Percentiles rank a stretch among this genome's conserved stretches.
Conservation (phyloP, 805 yeast species). For the Ogataea zsoltii region DNA sequence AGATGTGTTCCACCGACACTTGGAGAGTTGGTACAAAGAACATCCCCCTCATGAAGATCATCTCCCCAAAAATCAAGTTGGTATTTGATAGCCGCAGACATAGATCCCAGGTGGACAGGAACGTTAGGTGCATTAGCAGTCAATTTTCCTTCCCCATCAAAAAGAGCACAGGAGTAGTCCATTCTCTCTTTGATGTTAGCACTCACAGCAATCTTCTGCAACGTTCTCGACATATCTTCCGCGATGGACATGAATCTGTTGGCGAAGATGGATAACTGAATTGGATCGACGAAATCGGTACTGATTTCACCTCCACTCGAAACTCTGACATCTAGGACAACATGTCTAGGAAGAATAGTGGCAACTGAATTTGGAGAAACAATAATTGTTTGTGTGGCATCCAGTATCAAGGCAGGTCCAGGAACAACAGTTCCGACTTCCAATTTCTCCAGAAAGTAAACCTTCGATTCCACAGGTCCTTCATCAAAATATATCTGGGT, state of each 20-base stretch:
- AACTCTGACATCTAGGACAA: conserved; percentile 28
- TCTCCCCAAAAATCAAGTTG: conserved; percentile 40
- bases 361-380: conserved; percentile 37
- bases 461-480: conserved; percentile 29
- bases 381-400: conserved; percentile 38
- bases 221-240: conserved; percentile 47
- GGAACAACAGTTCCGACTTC: conserved; percentile 47
- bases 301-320: conserved; percentile 38
- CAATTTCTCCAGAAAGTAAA: conserved; percentile 51
- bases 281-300: conserved; percentile 43
- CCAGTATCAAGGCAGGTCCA: conserved; percentile 48
- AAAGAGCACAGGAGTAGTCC: conserved; percentile 50
- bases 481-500: conserved; percentile 36
- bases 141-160: conserved; percentile 43
- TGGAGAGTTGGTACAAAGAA: conserved; percentile 45
- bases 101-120: conserved; percentile 50
- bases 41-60: conserved; percentile 43
- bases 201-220: conserved; percentile 44
- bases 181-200: conserved; percentile 50
- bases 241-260: conserved; percentile 54
- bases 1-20: conserved; percentile 48
- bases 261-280: conserved; percentile 44
- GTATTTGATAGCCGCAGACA: conserved; percentile 43
- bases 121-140: conserved; percentile 36
- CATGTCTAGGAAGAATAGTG: conserved; percentile 37